These are phyloP conservation scores for Penicillium egyptiacum DNA, from an alignment of 495 filamentous ascomycete species.

Conservation along the genomic window DNA sequence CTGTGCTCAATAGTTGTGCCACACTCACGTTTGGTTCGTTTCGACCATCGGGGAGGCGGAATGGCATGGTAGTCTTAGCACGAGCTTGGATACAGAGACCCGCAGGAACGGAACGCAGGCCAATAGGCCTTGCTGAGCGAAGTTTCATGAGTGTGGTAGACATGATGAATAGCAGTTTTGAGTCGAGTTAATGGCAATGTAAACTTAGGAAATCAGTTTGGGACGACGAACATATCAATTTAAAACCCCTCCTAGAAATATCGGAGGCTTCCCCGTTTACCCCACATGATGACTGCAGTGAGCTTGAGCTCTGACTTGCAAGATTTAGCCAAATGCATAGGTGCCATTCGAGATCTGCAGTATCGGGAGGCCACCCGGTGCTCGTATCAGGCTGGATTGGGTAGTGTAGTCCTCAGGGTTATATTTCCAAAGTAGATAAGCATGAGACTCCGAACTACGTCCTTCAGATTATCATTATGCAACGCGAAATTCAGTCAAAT, in stretches of 20 bases:
- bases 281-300: background rate
- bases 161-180: conserved; percentile 12
- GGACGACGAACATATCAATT: background rate
- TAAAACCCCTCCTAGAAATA: conserved; percentile 8
- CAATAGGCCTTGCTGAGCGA: conserved; percentile 18
- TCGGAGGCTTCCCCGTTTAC: conserved; percentile 12
- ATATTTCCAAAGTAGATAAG: conserved; percentile 9
- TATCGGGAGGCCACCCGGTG: conserved; percentile 8
- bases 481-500: conserved; percentile 8
- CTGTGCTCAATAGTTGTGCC: background rate
- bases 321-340: background rate
- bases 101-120: conserved; percentile 15
- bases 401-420: background rate
- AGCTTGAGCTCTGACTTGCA: background rate
- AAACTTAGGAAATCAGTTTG: conserved; percentile 1
- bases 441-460: background rate
- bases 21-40: conserved; percentile 42
- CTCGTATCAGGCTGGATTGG: background rate
- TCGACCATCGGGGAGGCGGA: conserved; percentile 36
- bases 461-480: conserved; percentile 13
- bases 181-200: conserved; percentile 3
- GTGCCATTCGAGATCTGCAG: background rate
- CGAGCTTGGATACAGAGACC: conserved; percentile 25
- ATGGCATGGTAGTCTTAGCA: conserved; percentile 33
- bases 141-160: conserved; percentile 25